A percentile compares a stretch with the other conserved stretches of the same genome.
Evolutionary conservation across 2,329 filamentous ascomycete genomes (phyloP).

Genomic region (Diaporthe batatas): DNA sequence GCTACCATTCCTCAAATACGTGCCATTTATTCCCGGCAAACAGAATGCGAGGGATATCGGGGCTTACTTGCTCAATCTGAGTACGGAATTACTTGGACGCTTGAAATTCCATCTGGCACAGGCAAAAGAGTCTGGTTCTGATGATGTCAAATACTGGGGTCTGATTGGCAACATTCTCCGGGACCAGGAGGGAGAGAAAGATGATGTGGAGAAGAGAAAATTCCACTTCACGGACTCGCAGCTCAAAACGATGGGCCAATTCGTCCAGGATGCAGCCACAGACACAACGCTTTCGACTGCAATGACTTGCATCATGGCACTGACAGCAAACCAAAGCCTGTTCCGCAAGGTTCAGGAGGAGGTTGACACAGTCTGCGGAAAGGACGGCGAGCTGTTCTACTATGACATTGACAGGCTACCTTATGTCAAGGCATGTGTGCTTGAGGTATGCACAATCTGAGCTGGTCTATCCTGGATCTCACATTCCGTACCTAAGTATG

Average conservation of each 20-base stretch:
- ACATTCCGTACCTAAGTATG: not conserved
- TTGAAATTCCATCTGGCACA: conserved; percentile 3
- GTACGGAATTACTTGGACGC: not conserved
- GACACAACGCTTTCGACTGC: conserved; percentile 22
- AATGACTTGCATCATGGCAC: conserved; percentile 31
- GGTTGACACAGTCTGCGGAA: conserved; percentile 1
- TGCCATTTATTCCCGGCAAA: conserved; percentile 20
- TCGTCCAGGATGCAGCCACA: conserved; percentile 17
- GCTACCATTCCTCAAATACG: conserved; percentile 19
- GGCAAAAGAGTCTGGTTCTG: not conserved
- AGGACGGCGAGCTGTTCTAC: not conserved
- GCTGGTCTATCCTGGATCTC: not conserved
- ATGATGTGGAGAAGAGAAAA: not conserved
- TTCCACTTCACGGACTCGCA: conserved; percentile 12
- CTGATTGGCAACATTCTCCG: conserved; percentile 13
- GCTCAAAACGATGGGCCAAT: conserved; percentile 3
- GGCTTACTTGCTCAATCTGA: not conserved
- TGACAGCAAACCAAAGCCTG: not conserved
- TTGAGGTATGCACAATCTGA: not conserved
- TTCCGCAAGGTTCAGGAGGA: conserved; percentile 16
- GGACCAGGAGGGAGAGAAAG: conserved; percentile 7
- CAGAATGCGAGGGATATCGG: conserved; percentile 5
- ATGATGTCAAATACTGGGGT: conserved; percentile 28
- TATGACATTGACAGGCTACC: not conserved
- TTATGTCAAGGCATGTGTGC: conserved; percentile 28